These are phyloP conservation scores for Pontederia paniculata DNA, from an alignment of 176 grass and related monocot genomes.

Conservation along the genomic window DNA sequence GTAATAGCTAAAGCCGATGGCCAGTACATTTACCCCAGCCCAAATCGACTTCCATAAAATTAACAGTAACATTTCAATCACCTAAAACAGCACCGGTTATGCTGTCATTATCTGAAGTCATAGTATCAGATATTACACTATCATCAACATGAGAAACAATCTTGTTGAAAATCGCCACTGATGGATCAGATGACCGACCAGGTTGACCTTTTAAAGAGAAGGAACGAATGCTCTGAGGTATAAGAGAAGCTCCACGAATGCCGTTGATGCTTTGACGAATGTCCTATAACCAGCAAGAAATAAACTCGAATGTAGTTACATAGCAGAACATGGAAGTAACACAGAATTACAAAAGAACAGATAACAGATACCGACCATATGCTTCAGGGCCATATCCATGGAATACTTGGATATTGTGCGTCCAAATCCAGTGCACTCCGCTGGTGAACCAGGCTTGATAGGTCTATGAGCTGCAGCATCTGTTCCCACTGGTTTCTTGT, in stretches of 20 bases:
- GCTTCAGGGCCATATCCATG: constrained; percentile 1
- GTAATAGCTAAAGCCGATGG: too few relatives aligned
- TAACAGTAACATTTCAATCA: too few relatives aligned
- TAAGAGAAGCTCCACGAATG: constrained; percentile 4
- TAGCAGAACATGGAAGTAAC: not conserved
- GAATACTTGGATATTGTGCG: constrained; percentile 10
- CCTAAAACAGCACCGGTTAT: too few relatives aligned
- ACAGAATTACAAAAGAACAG: not conserved
- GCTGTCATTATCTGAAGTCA: not conserved
- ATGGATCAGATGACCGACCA: not conserved
- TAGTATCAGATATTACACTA: too few relatives aligned
- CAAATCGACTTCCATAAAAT: too few relatives aligned
- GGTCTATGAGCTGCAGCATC: not conserved
- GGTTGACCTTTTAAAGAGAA: not conserved
- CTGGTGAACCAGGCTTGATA: not conserved
- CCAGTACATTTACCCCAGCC: too few relatives aligned
- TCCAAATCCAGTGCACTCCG: constrained; percentile 1
- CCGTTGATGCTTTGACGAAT: not conserved
- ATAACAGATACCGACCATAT: not conserved
- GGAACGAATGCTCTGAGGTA: constrained; percentile 11
- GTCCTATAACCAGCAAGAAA: not conserved
- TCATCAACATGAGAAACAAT: not conserved
- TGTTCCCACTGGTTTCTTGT: not conserved
- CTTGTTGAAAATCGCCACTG: not conserved
- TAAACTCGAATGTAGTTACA: not conserved